Base-by-base conservation (phyloP, 805 yeast genomes). In the Sungouiozyma intestinalis region DNA sequence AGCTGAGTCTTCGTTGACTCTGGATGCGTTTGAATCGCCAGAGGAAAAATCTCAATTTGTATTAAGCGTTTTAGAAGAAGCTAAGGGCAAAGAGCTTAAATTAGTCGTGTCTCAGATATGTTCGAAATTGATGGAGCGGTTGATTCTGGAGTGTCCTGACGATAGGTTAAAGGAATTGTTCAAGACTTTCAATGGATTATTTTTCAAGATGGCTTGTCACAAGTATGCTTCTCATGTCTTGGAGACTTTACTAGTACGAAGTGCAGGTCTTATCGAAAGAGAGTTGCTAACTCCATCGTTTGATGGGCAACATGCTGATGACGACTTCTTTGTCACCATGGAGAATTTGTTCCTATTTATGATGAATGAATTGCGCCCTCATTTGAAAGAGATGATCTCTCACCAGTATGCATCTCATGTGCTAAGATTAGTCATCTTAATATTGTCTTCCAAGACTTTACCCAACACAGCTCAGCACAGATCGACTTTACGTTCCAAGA, bases 181-280 rank as follows among this genome's bases (percentile, higher is more conserved):
- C 60, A 72, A 70, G 45, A 75, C 79, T 1, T 83, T 87, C 54
- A 69, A 69, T 35, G 85, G 83, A n/a, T 82, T 82, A 49, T 81
- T 85, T 51, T 76, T 73, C n/a, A 76, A 80, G 16, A 68, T 88
- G 49, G 74, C 92, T 3, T 78, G 78, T 51, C 97, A 92, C 55
- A 87, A 88, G 58, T 90, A 86, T 57, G 79, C 96, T 1, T 88
- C 97, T 1, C 98, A 92, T 62, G 94, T 94, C 46, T 68, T 87
- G 41, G 97, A 90, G 60, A 85, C 97, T 0, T 68, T 87, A 32
- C 62, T 90, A 21, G 83, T 82, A 24, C 70, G 90, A 58, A 62
- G 77, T 41, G 90, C 95, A 2, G 76, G 84, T 1, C 58, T 82
- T 42, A 71, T 84, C 13, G 95, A 85, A 57, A 76, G 77, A 49